Base-by-base conservation (phyloP, 768 basidiomycete genomes). In the Gymnopilus dilepis region DNA sequence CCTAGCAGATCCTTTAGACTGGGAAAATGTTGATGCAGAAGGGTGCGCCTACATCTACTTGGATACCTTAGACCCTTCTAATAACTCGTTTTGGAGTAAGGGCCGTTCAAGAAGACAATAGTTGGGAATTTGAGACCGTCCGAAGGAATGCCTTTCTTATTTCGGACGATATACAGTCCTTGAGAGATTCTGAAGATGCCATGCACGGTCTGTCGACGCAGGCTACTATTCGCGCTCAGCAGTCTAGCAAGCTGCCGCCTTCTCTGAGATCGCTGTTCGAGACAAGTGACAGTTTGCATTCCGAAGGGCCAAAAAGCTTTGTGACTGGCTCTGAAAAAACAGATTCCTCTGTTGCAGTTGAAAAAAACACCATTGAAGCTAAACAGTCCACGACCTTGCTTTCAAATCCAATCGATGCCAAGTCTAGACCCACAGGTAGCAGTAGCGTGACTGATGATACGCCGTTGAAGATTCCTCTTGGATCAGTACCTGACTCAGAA, bases 191-290 rank as follows among this genome's bases (percentile, higher is more conserved):
- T 26, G 61, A 66, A 33, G 59, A 59, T 21, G 45, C 33, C 17
- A 38, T 70, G 28, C 74, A 74, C 24, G 68, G 66, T 38, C 56
- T 69, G 13, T 59, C 66, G 1, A 66, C 69, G 11, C 76, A 78
- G 56, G 66, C 79, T 17, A 90, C 87, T 22, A 72, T 88, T 30
- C 82, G 86, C 13, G 82, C 84, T 2, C 71, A 78, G 0, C 68
- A 75, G 40, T 65, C 80, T n/a, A 80, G 82, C 15, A 79, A 81
- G 48, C 69, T 95, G 11, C 94, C 95, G 2, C 86, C 88, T 1
- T 95, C 92, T 0, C 79, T 96, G 2, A 89, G 94, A 0, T 78
- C 82, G 37, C 78, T 97, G 9, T 97, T 97, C 72, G 90, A 91
- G 58, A 84, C 87, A 45, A 84, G 81, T 15, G 67, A 72, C n/a